phyloP scores from a whole-genome alignment of 495 filamentous ascomycete species.

The Penicillium pulvis region DNA sequence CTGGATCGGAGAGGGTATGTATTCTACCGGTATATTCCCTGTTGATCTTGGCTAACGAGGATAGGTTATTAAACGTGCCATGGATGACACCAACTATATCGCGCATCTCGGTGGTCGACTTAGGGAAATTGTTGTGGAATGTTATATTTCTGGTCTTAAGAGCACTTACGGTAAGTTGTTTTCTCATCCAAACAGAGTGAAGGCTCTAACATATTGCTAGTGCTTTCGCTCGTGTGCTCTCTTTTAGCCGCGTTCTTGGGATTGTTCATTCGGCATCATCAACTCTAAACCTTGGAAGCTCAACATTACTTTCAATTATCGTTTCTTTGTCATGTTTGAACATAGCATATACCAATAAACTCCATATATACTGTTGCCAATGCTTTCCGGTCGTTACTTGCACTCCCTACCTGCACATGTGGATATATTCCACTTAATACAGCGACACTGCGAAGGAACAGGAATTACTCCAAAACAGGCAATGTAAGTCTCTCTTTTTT shows the following conservation, averaged over 20 bases:
- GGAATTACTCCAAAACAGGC: too few species aligned
- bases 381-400: too few species aligned
- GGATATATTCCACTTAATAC: too few species aligned
- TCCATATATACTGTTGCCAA: not conserved
- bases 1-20: conserved; percentile 30
- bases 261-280: conserved; percentile 33
- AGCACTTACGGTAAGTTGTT: conserved; percentile 38
- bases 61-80: conserved; percentile 40
- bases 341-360: not conserved
- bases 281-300: conserved; percentile 27
- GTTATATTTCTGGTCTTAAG: conserved; percentile 39
- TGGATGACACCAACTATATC: conserved; percentile 43
- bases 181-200: not conserved
- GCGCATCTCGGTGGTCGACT: conserved; percentile 29
- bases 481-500: too few species aligned
- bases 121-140: conserved; percentile 36
- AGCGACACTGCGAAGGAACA: too few species aligned
- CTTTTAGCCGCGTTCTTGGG: conserved; percentile 31
- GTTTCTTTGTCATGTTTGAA: conserved; percentile 29
- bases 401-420: too few species aligned
- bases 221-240: conserved; percentile 34
- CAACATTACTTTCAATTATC: not conserved
- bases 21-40: not conserved
- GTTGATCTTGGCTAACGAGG: not conserved
- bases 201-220: conserved; percentile 16